Evolutionary conservation across 805 yeast genomes (phyloP), one percentile per base, ranked within the genome.

Genomic region (Metschnikowia lunata): DNA sequence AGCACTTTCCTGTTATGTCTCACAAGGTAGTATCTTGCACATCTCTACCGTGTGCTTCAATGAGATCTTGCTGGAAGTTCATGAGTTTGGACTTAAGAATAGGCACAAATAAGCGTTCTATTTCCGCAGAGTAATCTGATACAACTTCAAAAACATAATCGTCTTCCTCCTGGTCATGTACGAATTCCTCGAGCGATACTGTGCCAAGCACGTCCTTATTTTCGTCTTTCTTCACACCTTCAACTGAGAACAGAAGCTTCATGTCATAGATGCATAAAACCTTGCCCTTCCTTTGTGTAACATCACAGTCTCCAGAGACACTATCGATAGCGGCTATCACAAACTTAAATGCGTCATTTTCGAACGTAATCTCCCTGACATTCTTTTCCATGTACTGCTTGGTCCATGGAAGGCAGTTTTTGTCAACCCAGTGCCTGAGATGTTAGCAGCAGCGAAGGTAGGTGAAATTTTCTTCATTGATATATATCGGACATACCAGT

Each of bases 271-370:
- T 82, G 58, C 91, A 85, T 55, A 80, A 76, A 26, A 83, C 87
- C 63, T 81, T 83, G 8, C 91, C 91, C 63, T 86, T 86, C 68
- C 95, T 77, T 63, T 86, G 91, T 18, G 88, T 82, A 11, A 86
- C 90, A 56, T 85, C 86, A 55, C 93, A 84, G 61, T 86, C 93
- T 18, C 95, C 95, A 7, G 69, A 58, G 13, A 71, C 61, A 6
- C 76, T 60, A 26, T 62, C 66, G 4, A 83, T 66, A 2, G 71
- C 56, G 14, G 64, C 64, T 36, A 82, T 55, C 8, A 62, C 45
- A 34, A 64, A 52, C 18, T 40, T 52, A 40, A 52, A 49, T 2
- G 38, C 48, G 14, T 63, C 70, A 30, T 59, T 48, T 42, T 63
- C 64, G 33, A 52, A 51, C 13, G 50, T 27, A 14, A 66, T 61